A percentile compares a stretch with the other conserved stretches of the same genome.
phyloP scores from a whole-genome alignment of 345 rosid genomes.

The Rhodamnia rubescens region DNA sequence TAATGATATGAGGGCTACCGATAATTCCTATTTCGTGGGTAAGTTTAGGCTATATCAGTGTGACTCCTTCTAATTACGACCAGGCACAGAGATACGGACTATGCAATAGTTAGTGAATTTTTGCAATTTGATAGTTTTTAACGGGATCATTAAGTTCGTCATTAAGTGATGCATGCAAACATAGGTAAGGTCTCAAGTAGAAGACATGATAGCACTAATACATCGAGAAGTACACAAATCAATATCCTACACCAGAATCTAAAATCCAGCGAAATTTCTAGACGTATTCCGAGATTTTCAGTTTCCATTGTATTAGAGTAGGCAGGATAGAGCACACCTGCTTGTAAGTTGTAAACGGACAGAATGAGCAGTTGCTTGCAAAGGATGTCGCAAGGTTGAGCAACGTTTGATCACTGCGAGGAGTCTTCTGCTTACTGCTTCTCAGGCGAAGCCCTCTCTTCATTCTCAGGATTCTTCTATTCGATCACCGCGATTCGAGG shows the following conservation, averaged over 20 bases:
- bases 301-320: neutral
- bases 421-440: neutral
- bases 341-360: neutral
- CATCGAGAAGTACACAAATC: neutral
- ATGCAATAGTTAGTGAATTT: neutral
- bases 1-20: neutral
- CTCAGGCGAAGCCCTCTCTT: neutral
- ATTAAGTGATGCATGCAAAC: neutral
- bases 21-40: neutral
- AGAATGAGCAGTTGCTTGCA: neutral
- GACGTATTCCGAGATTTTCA: neutral
- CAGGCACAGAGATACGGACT: neutral
- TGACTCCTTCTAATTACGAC: neutral
- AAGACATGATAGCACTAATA: neutral
- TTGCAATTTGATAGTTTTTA: neutral
- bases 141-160: no score
- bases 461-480: neutral
- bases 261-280: neutral
- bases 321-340: neutral
- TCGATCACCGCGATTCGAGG: fast-evolving
- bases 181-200: neutral
- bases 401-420: neutral
- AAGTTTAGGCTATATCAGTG: neutral
- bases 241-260: neutral
- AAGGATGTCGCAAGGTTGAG: neutral